Base-by-base conservation (phyloP, 805 yeast species). In the Sungouiella thailandica region DNA sequence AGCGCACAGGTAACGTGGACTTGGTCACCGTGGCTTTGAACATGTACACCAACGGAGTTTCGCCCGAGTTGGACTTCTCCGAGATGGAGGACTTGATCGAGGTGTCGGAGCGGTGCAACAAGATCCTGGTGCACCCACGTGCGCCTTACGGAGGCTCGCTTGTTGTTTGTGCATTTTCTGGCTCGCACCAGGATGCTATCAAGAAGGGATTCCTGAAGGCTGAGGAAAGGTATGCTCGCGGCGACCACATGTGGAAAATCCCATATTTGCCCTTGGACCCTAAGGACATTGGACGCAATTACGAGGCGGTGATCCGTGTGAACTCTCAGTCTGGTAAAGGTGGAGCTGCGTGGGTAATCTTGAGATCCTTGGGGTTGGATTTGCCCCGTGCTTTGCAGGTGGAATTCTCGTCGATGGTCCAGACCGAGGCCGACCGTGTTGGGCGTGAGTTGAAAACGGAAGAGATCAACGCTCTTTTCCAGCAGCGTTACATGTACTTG, bases 261-360 rank as follows among this genome's bases (percentile, higher is more conserved):
- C 90, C 90, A 36, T 82, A 82, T 67, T 67, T 82, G 52, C 88
- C 90, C 40, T 70, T 82, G 57, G 90, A 82, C 65, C 90, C 90
- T 49, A 70, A 78, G 60, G 90, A 82, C 57, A 77, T 82, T 47
- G 90, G 90, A 36, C 72, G 87, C 67, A 80, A 72, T 47, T 82
- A 82, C 57, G 90, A 82, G 63, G 89, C 88, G 35, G 84, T 82
- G 38, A 82, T 82, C 53, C 72, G 90, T 68, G 89, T 82, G 50
- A 82, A 82, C 64, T 82, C 90, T 15, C 90, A 82, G 63, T 78
- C 86, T n/a, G 90, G 90, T 58, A 82, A 82, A 59, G 90, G 90
- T 54, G 90, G 90, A 59, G 86, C 89, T 29, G 86, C 89, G 15
- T 82, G 90, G 90, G 77, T 82, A 36, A 70, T 82, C 42, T 72